These are phyloP conservation scores for Heterobasidion annosum DNA, from an alignment of 1,284 basidiomycete genomes.

Conservation along the genomic window DNA sequence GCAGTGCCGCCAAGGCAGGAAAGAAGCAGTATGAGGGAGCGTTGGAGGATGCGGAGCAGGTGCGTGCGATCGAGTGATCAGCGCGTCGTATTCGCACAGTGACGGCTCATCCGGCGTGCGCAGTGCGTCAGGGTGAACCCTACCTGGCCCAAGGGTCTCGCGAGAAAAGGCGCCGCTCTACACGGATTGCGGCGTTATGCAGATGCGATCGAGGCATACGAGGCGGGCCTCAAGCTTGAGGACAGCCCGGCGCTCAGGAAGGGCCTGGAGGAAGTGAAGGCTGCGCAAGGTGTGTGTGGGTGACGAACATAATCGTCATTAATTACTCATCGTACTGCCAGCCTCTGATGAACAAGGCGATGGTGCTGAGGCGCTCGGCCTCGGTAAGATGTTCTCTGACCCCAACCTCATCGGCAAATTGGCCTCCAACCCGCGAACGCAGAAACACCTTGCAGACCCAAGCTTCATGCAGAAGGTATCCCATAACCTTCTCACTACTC, in stretches of 20 bases:
- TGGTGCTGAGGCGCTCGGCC: slow-evolving; percentile 37
- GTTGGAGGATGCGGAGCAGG: slow-evolving; percentile 87
- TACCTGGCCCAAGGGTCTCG: slow-evolving; percentile 87
- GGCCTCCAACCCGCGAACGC: slow-evolving; percentile 79
- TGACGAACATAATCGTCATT: background rate
- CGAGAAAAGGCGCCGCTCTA: slow-evolving; percentile 90
- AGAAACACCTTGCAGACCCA: slow-evolving; percentile 77
- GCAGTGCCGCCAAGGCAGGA: slow-evolving; percentile 84
- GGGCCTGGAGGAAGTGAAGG: slow-evolving; percentile 80
- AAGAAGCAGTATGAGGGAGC: slow-evolving; percentile 75
- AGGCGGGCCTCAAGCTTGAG: slow-evolving; percentile 76
- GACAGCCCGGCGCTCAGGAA: slow-evolving; percentile 78
- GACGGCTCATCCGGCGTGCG: slow-evolving; percentile 1
- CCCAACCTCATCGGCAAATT: slow-evolving; percentile 81
- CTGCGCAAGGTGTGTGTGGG: slow-evolving; percentile 57
- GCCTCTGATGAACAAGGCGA: slow-evolving; percentile 34
- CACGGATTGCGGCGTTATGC: slow-evolving; percentile 77
- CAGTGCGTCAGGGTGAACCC: slow-evolving; percentile 76
- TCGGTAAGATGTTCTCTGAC: slow-evolving; percentile 81
- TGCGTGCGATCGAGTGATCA: slow-evolving; percentile 23
- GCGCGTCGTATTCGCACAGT: background rate
- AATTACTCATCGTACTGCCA: slow-evolving; percentile 9
- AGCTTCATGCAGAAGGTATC: slow-evolving; percentile 60
- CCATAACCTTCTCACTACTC: background rate
- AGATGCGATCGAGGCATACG: slow-evolving; percentile 78